Percentiles rank a stretch among this genome's conserved stretches.
phyloP scores from a whole-genome alignment of 129 eudicot genomes.

The Centella asiatica region DNA sequence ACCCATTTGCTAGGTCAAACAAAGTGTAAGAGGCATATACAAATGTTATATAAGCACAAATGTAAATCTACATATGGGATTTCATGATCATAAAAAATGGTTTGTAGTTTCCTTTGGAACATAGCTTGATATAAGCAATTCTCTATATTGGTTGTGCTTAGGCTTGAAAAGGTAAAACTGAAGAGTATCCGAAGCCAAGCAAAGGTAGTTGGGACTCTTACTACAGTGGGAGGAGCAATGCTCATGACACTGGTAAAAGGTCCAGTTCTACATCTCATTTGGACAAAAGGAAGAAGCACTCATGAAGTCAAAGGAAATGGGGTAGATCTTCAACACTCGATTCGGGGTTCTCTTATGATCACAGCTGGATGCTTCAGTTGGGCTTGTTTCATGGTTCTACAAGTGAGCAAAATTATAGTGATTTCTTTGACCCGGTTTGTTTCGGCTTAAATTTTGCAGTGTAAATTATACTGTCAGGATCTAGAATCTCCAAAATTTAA shows the following conservation, averaged over 20 bases:
- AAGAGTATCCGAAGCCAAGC: conserved; percentile 81
- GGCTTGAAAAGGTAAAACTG: conserved; percentile 74
- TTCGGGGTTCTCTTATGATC: conserved; percentile 74
- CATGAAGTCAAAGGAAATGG: conserved; percentile 27
- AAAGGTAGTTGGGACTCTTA: conserved; percentile 69
- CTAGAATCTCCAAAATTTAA: too few relatives aligned
- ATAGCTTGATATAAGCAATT: not conserved
- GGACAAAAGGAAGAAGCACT: conserved; percentile 45
- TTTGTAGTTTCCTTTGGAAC: not conserved
- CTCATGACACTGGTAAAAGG: conserved; percentile 91
- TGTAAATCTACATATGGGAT: not conserved
- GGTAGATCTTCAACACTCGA: conserved; percentile 48
- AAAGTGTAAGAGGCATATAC: not conserved
- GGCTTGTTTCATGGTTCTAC: conserved; percentile 88
- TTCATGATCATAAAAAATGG: not conserved
- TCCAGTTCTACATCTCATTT: conserved; percentile 51
- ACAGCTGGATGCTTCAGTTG: conserved; percentile 72
- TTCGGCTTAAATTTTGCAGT: too few relatives aligned
- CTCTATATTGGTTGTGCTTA: conserved; percentile 15
- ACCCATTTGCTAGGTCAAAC: too few relatives aligned
- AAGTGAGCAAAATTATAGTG: conserved; percentile 34
- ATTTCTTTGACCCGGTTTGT: too few relatives aligned
- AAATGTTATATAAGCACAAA: conserved; percentile 1
- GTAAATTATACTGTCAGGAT: too few relatives aligned
- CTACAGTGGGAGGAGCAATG: conserved; percentile 90